Evolutionary conservation across 2,329 filamentous ascomycete genomes (phyloP), one percentile per base, ranked within the genome.

Genomic region (Aspergillus nomiae): DNA sequence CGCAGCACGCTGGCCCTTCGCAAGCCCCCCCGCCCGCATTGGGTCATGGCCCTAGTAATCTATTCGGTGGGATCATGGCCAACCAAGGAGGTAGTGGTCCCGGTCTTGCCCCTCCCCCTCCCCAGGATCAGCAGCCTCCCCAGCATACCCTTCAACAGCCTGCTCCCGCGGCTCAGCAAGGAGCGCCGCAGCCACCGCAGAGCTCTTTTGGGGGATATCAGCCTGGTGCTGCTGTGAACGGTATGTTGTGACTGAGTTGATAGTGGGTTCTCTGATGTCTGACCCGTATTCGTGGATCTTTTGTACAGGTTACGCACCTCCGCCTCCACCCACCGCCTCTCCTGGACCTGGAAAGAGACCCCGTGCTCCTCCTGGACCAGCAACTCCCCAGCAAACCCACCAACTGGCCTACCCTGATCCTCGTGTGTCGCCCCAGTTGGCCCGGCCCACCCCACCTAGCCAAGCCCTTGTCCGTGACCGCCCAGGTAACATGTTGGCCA

Each of bases 11-110:
- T 63, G 92, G 90, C 50, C 90, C 92, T 62, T 89, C 91, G 56
- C 92, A 95, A 79, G 91, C 92, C 66, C 91, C 91, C 65, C 94
- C 95, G 41, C 94, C 89, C 41, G 83, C 92, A 56, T 91, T 98
- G 70, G 92, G 93, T 32, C 91, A 96, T 74, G 94, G 94, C 30
- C 88, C 89, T 61, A 94, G 91, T 76, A 95, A 96, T 74, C 85
- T 98, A 46, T 98, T 99, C 75, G 93, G 92, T 70, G 93, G 92
- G 61, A 97, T 98, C 75, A 98, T 99, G 92, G 89, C 94, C 61
- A 94, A 94, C 68, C 89, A 89, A 78, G 91, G 90, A 72, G 92
- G 94, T 81, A 91, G 90, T 71, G 92, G 91, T 65, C 91, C 92
- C 67, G 92, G 92, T 64, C 89, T 96, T 70, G 93, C 93, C 67